These are phyloP conservation scores for Boletus eberwhitei DNA, from an alignment of 768 basidiomycete genomes.

Conservation along the genomic window DNA sequence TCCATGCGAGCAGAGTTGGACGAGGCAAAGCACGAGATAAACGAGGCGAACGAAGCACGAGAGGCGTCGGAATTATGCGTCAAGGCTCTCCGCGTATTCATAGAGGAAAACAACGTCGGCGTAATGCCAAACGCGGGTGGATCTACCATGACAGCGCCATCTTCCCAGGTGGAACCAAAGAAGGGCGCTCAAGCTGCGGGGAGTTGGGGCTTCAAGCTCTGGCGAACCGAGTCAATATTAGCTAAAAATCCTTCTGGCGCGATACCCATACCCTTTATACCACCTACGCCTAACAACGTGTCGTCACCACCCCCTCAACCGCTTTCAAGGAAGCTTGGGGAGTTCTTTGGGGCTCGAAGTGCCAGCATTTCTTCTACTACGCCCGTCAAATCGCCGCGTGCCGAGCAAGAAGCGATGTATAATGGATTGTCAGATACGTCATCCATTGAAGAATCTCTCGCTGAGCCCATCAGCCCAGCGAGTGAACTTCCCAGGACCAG, in stretches of 20 bases:
- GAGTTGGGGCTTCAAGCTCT: slow-evolving; percentile 72
- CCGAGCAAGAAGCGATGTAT: slow-evolving; percentile 25
- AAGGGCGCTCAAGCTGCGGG: slow-evolving; percentile 30
- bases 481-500: slow-evolving; percentile 26
- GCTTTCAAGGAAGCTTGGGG: slow-evolving; percentile 64
- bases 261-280: slow-evolving; percentile 27
- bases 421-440: slow-evolving; percentile 34
- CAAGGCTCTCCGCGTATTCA: slow-evolving; percentile 78
- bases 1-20: slow-evolving; percentile 58
- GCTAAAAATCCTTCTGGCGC: slow-evolving; percentile 28
- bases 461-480: slow-evolving; percentile 32
- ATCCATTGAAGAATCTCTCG: slow-evolving; percentile 36
- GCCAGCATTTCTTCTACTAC: slow-evolving; percentile 49
- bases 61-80: slow-evolving; percentile 87
- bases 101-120: slow-evolving; percentile 70
- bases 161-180: slow-evolving; percentile 33
- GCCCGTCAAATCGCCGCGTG: slow-evolving; percentile 20
- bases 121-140: slow-evolving; percentile 14
- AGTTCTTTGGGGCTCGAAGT: slow-evolving; percentile 59
- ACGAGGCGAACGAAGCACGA: slow-evolving; percentile 76
- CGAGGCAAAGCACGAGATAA: slow-evolving; percentile 61
- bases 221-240: slow-evolving; percentile 46
- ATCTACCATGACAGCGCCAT: slow-evolving; percentile 12
- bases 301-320: slow-evolving; percentile 38
- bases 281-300: slow-evolving; percentile 18